phyloP scores from a whole-genome alignment of 1,284 basidiomycete genomes.

The Ceratobasidium sp. region DNA sequence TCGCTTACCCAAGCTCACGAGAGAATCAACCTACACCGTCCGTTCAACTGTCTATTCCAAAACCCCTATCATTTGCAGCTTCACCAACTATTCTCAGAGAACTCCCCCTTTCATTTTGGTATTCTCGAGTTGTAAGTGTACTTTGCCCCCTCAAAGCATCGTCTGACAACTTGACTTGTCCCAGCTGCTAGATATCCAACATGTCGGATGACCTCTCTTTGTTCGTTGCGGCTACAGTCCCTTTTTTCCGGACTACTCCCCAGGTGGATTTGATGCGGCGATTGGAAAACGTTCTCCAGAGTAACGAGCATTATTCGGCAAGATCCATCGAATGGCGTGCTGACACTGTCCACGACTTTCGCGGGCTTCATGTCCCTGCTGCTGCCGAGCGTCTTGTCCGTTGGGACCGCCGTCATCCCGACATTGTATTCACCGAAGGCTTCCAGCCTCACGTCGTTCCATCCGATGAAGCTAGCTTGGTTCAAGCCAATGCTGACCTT shows the following conservation, averaged over 20 bases:
- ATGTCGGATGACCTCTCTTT: background rate
- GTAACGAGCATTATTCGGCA: background rate
- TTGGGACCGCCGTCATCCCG: constrained; percentile 1
- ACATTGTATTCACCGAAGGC: background rate
- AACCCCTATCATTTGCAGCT: background rate
- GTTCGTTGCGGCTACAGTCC: background rate
- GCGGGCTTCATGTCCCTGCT: background rate
- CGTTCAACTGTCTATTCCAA: background rate
- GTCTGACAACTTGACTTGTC: background rate
- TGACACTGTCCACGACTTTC: background rate
- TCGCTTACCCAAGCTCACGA: background rate
- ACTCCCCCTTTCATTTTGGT: background rate
- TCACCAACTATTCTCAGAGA: background rate
- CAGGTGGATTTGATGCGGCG: background rate
- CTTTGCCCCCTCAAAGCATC: background rate
- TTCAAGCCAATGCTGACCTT: background rate
- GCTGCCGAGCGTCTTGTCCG: constrained; percentile 2
- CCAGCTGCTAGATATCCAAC: background rate
- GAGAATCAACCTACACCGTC: background rate
- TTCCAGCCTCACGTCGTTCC: constrained; percentile 7
- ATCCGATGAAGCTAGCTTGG: background rate
- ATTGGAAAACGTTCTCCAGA: background rate
- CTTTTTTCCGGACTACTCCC: background rate
- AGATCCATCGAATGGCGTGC: background rate
- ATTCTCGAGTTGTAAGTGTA: background rate